These are phyloP conservation scores for Lachnellula willkommii DNA, from an alignment of 2,329 filamentous ascomycete species.

Conservation along the genomic window DNA sequence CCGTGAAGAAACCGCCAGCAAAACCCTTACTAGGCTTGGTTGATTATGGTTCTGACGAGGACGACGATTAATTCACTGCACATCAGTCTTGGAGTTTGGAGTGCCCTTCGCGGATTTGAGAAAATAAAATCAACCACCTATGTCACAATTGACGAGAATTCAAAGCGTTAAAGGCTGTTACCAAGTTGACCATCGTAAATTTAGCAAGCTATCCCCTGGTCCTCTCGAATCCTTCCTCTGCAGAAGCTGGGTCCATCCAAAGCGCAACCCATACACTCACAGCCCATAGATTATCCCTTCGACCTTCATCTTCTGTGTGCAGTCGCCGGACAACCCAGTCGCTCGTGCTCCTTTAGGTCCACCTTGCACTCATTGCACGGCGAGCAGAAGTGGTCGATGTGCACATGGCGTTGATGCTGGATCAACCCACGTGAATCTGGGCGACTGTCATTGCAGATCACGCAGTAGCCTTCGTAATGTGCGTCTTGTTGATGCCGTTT, in stretches of 20 bases:
- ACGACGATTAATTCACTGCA: slow-evolving; percentile 33
- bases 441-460: not conserved
- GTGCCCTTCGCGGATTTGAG: not conserved
- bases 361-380: not conserved
- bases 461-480: not conserved
- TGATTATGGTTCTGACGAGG: slow-evolving; percentile 52
- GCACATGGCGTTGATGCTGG: not conserved
- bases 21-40: slow-evolving; percentile 40
- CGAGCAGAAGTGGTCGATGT: not conserved
- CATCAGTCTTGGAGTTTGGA: not conserved
- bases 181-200: no score
- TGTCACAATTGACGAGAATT: not conserved
- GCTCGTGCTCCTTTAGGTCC: not conserved
- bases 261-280: no score
- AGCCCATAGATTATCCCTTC: not conserved
- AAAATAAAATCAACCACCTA: not conserved
- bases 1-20: slow-evolving; percentile 9
- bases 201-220: no score
- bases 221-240: no score
- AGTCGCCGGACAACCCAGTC: not conserved
- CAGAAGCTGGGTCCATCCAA: no score
- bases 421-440: not conserved
- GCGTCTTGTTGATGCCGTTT: no score
- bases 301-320: not conserved
- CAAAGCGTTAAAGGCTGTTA: no score